phyloP scores from a whole-genome alignment of 1,284 basidiomycete species.

The Thelephora terrestris region DNA sequence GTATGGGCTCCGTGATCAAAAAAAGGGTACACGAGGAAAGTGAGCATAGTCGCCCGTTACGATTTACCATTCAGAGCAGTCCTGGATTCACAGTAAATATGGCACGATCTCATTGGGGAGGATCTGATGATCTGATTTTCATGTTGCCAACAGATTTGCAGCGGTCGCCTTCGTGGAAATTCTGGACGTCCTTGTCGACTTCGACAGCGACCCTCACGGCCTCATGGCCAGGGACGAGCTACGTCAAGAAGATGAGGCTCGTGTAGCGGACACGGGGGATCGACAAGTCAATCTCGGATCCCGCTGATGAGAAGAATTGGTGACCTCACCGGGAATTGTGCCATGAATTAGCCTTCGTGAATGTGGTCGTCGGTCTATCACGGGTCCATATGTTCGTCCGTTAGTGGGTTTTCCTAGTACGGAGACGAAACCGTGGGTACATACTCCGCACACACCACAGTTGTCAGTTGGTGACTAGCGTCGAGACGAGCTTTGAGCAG shows the following conservation, averaged over 20 bases:
- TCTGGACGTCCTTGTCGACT: constrained; percentile 61
- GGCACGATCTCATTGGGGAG: too few species aligned
- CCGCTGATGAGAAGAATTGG: constrained; percentile 5
- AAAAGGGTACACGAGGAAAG: too few species aligned
- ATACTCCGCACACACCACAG: too few species aligned
- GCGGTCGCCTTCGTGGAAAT: constrained; percentile 64
- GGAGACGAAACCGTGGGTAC: constrained; percentile 44
- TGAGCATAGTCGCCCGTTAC: too few species aligned
- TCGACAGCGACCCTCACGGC: constrained; percentile 61
- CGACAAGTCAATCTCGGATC: constrained; percentile 11
- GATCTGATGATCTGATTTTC: too few species aligned
- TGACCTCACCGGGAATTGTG: constrained; percentile 54
- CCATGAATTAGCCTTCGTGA: constrained; percentile 70
- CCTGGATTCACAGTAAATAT: too few species aligned
- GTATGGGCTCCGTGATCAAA: constrained; percentile 25
- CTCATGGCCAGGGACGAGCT: constrained; percentile 80
- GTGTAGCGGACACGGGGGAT: constrained; percentile 6
- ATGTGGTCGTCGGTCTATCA: constrained; percentile 75
- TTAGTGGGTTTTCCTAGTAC: constrained; percentile 27
- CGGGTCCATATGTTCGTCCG: constrained; percentile 31
- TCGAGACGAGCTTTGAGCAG: constrained; percentile 50
- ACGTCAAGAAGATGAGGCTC: constrained; percentile 7
- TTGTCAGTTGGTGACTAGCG: constrained; percentile 18
- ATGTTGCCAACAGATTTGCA: constrained; percentile 21
- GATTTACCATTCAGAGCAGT: too few species aligned